Evolutionary conservation across 1,284 basidiomycete genomes (phyloP).

Genomic region (Cutaneotrichosporon cyanovorans): DNA sequence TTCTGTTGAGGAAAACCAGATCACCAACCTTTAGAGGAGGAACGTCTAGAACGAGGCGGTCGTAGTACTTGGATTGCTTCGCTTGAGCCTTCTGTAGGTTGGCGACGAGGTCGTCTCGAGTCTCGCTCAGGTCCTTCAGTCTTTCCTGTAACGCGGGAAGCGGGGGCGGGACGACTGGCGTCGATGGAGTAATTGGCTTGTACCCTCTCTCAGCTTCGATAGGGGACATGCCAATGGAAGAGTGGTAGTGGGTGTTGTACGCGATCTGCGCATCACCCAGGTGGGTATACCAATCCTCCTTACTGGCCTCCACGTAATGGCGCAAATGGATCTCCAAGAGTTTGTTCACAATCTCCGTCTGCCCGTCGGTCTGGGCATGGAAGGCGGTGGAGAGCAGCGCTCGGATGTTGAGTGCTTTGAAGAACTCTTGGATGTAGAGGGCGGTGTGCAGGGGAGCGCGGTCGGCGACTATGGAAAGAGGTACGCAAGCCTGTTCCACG

Average conservation of each 20-base stretch:
- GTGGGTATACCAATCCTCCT: constrained; percentile 47
- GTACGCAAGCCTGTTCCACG: constrained; percentile 1
- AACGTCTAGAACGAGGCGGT: background rate
- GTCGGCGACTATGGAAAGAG: background rate
- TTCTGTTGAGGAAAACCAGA: constrained; percentile 41
- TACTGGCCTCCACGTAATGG: constrained; percentile 36
- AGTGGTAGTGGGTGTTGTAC: constrained; percentile 47
- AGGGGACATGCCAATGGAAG: constrained; percentile 43
- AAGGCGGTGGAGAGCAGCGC: constrained; percentile 14
- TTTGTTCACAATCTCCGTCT: constrained; percentile 25
- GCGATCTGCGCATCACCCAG: constrained; percentile 42
- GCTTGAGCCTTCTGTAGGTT: background rate
- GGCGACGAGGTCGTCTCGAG: no score
- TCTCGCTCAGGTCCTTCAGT: background rate
- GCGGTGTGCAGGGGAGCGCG: background rate
- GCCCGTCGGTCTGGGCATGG: constrained; percentile 30
- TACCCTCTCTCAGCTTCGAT: constrained; percentile 46
- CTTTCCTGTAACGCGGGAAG: no score
- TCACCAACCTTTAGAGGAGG: constrained; percentile 26
- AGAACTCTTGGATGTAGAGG: constrained; percentile 13
- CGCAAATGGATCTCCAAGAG: constrained; percentile 24
- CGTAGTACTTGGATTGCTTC: background rate
- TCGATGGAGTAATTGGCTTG: constrained; percentile 20
- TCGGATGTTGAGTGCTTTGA: background rate
- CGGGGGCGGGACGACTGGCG: no score